phyloP scores from a whole-genome alignment of 371 early-diverging fungal species.

The Furculomyces boomerangus region DNA sequence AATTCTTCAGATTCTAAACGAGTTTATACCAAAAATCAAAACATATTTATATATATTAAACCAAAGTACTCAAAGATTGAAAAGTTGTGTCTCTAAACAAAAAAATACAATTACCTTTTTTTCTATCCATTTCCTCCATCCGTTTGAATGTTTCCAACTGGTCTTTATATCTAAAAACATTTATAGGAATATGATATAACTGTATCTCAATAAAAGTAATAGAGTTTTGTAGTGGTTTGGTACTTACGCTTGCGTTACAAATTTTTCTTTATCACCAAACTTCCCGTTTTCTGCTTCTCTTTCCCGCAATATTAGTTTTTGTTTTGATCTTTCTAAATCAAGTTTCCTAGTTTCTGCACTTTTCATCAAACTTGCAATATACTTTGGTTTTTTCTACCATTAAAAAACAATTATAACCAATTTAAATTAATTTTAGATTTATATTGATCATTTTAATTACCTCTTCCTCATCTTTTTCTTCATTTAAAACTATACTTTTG shows the following conservation, averaged over 20 bases:
- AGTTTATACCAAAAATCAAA: not conserved
- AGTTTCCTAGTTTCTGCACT: conserved; percentile 65
- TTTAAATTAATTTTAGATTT: no score
- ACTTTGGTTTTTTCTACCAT: conserved; percentile 44
- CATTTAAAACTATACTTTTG: conserved; percentile 20
- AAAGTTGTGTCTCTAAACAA: not conserved
- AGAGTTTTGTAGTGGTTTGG: not conserved
- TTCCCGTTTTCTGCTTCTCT: conserved; percentile 44
- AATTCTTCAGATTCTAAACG: not conserved
- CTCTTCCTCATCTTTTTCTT: conserved; percentile 11
- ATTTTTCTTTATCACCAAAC: conserved; percentile 65
- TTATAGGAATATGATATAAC: not conserved
- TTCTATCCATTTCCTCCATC: not conserved
- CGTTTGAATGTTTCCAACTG: not conserved
- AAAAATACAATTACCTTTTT: not conserved
- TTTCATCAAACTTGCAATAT: conserved; percentile 52
- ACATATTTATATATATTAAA: no score
- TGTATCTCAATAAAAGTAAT: not conserved
- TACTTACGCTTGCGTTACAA: conserved; percentile 60
- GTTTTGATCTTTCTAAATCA: conserved; percentile 63
- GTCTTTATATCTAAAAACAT: not conserved
- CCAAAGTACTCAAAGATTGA: no score
- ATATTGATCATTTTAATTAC: no score
- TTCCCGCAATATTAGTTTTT: conserved; percentile 61
- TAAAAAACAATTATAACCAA: no score